Evolutionary conservation across 2,329 filamentous ascomycete genomes (phyloP).

Genomic region (Alternaria ventricosa): DNA sequence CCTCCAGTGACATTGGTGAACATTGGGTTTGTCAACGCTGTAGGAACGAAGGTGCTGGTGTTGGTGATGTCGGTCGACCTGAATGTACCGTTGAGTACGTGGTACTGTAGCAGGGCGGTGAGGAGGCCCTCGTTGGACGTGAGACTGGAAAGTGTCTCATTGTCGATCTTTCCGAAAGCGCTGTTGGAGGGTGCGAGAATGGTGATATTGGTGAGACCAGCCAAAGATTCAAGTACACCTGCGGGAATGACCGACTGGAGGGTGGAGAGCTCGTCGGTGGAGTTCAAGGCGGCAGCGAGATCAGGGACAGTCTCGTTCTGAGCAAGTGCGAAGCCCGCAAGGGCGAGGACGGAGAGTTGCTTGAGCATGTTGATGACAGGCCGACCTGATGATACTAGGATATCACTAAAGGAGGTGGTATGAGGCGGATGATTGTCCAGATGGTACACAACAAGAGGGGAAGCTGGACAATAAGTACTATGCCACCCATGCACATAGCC

Average conservation of each 20-base stretch:
- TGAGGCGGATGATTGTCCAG: not conserved
- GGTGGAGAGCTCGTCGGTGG: slow-evolving; percentile 34
- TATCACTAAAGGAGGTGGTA: not conserved
- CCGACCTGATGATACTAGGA: not conserved
- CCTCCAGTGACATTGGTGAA: slow-evolving; percentile 67
- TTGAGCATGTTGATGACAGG: slow-evolving; percentile 47
- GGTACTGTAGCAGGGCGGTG: slow-evolving; percentile 62
- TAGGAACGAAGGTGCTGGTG: slow-evolving; percentile 55
- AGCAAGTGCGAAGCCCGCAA: slow-evolving; percentile 43
- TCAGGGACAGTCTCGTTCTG: slow-evolving; percentile 27
- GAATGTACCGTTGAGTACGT: slow-evolving; percentile 63
- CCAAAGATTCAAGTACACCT: slow-evolving; percentile 49
- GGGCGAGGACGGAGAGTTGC: slow-evolving; percentile 44
- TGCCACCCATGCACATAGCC: slow-evolving; percentile 3
- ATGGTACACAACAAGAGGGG: slow-evolving; percentile 15
- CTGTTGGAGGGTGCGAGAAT: slow-evolving; percentile 64
- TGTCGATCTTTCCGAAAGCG: slow-evolving; percentile 53
- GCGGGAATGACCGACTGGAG: slow-evolving; percentile 46
- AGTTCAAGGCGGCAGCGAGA: slow-evolving; percentile 26
- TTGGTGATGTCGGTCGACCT: slow-evolving; percentile 46
- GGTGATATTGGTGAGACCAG: slow-evolving; percentile 59
- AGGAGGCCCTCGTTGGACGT: slow-evolving; percentile 42
- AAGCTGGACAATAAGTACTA: slow-evolving; percentile 26
- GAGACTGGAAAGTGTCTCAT: slow-evolving; percentile 41
- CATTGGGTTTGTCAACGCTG: slow-evolving; percentile 57